Percentiles rank a stretch among this genome's conserved stretches.
Evolutionary conservation across 768 basidiomycete genomes (phyloP).

Genomic region (Pleurotus salmoneostramineus): DNA sequence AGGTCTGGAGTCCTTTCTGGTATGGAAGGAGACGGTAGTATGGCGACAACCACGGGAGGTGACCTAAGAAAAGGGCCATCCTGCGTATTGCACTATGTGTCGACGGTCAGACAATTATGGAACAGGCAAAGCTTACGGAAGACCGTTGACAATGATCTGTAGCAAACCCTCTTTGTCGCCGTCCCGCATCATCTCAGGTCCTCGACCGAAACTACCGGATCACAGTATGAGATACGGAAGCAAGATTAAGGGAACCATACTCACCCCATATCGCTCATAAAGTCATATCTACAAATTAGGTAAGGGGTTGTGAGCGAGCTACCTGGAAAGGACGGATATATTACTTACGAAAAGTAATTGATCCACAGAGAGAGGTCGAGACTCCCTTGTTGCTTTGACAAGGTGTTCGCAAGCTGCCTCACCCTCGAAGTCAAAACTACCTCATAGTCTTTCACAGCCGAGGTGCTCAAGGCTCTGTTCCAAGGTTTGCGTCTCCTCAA

Average conservation of each 20-base stretch:
- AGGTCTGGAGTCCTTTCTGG: conserved; percentile 14
- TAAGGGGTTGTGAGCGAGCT: too few species aligned
- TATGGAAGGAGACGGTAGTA: conserved; percentile 22
- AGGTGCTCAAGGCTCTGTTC: conserved; percentile 44
- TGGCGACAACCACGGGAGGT: conserved; percentile 19
- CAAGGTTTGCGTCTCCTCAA: conserved; percentile 40
- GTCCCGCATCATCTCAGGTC: conserved; percentile 31
- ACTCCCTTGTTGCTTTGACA: conserved; percentile 22
- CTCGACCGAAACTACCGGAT: conserved; percentile 31
- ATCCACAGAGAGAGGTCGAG: conserved; percentile 31
- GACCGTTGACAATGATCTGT: conserved; percentile 11
- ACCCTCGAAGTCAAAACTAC: conserved; percentile 30
- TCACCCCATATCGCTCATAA: conserved; percentile 40
- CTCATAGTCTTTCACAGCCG: conserved; percentile 44
- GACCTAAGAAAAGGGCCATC: conserved; percentile 12
- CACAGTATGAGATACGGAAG: conserved; percentile 14
- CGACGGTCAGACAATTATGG: too few species aligned
- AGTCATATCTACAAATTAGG: conserved; percentile 39
- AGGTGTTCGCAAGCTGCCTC: conserved; percentile 33
- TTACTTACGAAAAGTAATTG: conserved; percentile 36
- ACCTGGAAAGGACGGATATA: conserved; percentile 1
- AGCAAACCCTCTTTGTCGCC: conserved; percentile 35
- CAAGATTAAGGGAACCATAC: background rate
- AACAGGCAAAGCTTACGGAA: conserved; percentile 15
- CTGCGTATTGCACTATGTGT: too few species aligned